Evolutionary conservation across 2,329 filamentous ascomycete genomes (phyloP).

Genomic region (Hypoxylon sp.): DNA sequence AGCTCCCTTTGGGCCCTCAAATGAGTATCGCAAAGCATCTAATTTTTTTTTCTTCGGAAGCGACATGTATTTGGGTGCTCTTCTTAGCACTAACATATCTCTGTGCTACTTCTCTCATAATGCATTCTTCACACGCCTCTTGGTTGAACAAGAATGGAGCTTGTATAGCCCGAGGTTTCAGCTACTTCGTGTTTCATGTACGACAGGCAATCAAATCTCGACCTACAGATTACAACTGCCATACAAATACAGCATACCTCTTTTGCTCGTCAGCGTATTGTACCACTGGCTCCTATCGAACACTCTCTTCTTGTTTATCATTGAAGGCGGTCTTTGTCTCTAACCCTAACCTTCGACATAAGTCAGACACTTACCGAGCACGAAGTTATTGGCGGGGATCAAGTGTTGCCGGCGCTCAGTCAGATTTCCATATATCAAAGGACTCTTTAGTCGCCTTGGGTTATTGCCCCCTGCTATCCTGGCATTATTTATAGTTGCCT

Average conservation of each 20-base stretch:
- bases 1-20: constrained; percentile 13
- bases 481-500: constrained; percentile 9
- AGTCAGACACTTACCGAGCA: not conserved
- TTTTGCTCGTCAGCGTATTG: constrained; percentile 35
- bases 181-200: constrained; percentile 39
- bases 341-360: not conserved
- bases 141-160: constrained; percentile 46
- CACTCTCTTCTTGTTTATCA: constrained; percentile 33
- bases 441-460: not conserved
- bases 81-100: constrained; percentile 41
- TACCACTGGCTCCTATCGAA: constrained; percentile 44
- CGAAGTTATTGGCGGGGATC: not conserved
- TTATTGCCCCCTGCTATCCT: constrained; percentile 12
- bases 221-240: constrained; percentile 48
- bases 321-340: constrained; percentile 20
- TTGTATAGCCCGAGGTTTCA: constrained; percentile 22
- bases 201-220: constrained; percentile 44
- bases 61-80: constrained; percentile 7
- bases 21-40: not conserved
- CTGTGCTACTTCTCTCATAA: constrained; percentile 47
- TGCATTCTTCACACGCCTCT: constrained; percentile 43
- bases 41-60: not conserved
- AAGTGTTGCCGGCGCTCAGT: not conserved
- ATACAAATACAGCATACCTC: constrained; percentile 44
- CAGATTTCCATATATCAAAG: constrained; percentile 7